A percentile compares a stretch with the other conserved stretches of the same genome.
Conservation (phyloP, 441 rosid genomes). For the Mallotus japonicus region DNA sequence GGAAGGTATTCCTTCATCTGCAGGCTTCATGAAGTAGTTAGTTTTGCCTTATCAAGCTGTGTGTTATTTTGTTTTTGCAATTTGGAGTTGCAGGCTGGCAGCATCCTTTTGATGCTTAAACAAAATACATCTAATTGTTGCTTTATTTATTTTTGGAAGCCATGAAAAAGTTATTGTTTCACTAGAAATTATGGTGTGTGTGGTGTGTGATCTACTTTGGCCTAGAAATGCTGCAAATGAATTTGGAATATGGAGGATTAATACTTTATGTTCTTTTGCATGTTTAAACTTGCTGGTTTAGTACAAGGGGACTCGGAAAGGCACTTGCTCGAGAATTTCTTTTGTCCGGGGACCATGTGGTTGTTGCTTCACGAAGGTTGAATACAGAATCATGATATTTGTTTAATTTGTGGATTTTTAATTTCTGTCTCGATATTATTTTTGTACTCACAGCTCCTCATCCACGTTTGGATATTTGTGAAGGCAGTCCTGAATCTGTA, state of each 20-base stretch:
- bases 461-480: constrained; percentile 29
- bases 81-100: too few relatives aligned
- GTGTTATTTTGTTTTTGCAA: not conserved
- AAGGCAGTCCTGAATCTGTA: constrained; percentile 68
- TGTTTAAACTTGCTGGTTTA: constrained; percentile 34
- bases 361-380: constrained; percentile 89
- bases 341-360: constrained; percentile 85
- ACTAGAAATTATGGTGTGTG: not conserved
- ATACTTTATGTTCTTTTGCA: constrained; percentile 22
- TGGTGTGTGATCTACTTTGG: not conserved
- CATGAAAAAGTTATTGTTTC: not conserved
- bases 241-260: constrained; percentile 14
- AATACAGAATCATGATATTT: not conserved
- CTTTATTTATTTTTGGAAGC: not conserved
- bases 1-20: constrained; percentile 56
- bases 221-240: constrained; percentile 9
- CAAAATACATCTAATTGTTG: not conserved
- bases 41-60: constrained; percentile 12
- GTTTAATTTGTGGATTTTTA: not conserved
- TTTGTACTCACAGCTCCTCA: constrained; percentile 13
- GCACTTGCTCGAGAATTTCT: constrained; percentile 95
- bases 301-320: constrained; percentile 92
- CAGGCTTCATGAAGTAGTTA: constrained; percentile 8
- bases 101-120: constrained; percentile 8
- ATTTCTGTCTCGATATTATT: not conserved